phyloP scores from a whole-genome alignment of 495 filamentous ascomycete genomes.

The Podospora australis region DNA sequence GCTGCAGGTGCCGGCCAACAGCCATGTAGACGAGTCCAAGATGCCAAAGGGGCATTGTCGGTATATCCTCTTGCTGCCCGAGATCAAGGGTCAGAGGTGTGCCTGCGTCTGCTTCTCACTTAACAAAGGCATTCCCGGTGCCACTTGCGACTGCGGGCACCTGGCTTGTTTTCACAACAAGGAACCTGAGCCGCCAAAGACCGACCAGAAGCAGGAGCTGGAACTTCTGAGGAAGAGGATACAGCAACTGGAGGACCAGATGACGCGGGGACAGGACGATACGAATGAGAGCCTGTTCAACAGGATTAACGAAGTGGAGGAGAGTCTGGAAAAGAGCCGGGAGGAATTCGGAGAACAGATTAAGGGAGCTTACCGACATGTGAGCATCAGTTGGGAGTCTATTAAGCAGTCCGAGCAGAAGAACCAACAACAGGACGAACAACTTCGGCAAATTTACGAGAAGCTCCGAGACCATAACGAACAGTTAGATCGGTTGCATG shows the following conservation, averaged over 20 bases:
- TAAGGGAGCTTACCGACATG: constrained; percentile 44
- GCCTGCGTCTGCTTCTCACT: constrained; percentile 50
- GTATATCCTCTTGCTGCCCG: constrained; percentile 48
- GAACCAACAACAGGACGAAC: constrained; percentile 36
- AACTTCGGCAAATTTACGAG: constrained; percentile 38
- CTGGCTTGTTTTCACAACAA: constrained; percentile 48
- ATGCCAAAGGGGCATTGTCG: constrained; percentile 50
- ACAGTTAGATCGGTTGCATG: constrained; percentile 35
- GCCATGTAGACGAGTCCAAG: constrained; percentile 30
- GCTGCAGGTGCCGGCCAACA: constrained; percentile 20
- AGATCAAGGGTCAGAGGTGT: constrained; percentile 49
- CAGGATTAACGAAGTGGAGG: constrained; percentile 44
- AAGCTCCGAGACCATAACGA: constrained; percentile 35
- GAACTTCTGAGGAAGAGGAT: constrained; percentile 42
- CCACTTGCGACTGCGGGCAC: constrained; percentile 49
- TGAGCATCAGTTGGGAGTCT: constrained; percentile 44
- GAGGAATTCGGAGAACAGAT: constrained; percentile 43
- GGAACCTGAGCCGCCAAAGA: constrained; percentile 31
- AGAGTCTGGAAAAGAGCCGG: constrained; percentile 43
- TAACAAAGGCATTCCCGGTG: constrained; percentile 43
- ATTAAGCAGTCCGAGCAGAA: constrained; percentile 40
- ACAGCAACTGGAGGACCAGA: constrained; percentile 40
- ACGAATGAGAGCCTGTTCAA: constrained; percentile 36
- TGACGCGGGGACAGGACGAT: constrained; percentile 37
- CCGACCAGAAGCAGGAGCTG: constrained; percentile 38